Conservation (phyloP, 139 green algal species). For the Chlamydomonas incerta region DNA sequence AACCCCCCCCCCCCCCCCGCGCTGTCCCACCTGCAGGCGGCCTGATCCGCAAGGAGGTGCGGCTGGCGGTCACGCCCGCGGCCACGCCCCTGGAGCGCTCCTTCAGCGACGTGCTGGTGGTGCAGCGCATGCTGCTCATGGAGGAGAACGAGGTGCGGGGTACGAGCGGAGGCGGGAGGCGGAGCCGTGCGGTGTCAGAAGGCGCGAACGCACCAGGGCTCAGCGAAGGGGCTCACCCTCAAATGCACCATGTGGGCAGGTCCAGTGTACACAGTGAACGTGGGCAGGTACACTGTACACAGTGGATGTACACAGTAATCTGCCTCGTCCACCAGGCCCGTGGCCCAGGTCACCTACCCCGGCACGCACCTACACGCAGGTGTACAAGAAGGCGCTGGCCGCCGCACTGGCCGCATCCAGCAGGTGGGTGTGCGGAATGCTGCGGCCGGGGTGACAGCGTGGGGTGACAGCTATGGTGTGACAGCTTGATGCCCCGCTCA, state of each 20-base stretch:
- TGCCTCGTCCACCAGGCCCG: too few relatives aligned
- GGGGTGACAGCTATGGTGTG: too few relatives aligned
- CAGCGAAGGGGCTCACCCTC: too few relatives aligned
- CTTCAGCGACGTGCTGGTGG: constrained; percentile 5
- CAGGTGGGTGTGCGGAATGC: not conserved
- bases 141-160: constrained; percentile 34
- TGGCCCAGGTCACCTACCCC: too few relatives aligned
- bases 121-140: constrained; percentile 25
- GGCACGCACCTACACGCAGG: not conserved
- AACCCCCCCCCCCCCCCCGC: too few relatives aligned
- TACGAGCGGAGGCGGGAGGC: too few relatives aligned
- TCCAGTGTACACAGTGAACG: not conserved
- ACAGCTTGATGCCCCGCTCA: too few relatives aligned
- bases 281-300: not conserved
- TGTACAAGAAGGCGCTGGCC: constrained; percentile 18
- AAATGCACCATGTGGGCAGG: too few relatives aligned
- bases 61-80: not conserved
- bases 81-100: not conserved
- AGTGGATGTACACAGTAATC: too few relatives aligned
- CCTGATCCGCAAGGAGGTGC: constrained; percentile 16
- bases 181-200: too few relatives aligned
- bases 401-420: not conserved
- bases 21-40: not conserved
- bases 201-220: too few relatives aligned
- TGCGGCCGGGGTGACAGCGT: too few relatives aligned